Evolutionary conservation across 1,284 basidiomycete genomes (phyloP).

Genomic region (Cryptococcus sp.): DNA sequence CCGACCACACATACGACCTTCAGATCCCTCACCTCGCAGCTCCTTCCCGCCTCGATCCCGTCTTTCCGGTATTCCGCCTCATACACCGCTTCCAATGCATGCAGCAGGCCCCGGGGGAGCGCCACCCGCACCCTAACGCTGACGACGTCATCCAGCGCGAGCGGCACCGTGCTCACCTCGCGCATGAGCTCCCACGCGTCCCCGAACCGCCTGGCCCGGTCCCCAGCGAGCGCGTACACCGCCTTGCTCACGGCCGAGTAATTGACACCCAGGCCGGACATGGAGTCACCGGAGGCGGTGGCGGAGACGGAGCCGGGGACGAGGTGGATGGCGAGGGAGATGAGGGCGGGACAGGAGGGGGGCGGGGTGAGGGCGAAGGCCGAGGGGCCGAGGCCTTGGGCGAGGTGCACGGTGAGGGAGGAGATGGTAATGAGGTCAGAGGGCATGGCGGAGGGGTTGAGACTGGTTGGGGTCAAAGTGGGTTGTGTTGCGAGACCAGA

Average conservation of each 20-base stretch:
- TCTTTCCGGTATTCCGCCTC: constrained; percentile 2
- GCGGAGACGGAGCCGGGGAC: constrained; percentile 28
- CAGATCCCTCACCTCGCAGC: constrained; percentile 54
- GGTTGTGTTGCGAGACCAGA: too few relatives aligned
- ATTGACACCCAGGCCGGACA: constrained; percentile 46
- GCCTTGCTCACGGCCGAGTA: constrained; percentile 46
- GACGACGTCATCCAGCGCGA: constrained; percentile 26
- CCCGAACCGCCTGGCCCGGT: constrained; percentile 9
- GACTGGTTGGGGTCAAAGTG: too few relatives aligned
- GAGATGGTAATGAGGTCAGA: constrained; percentile 39
- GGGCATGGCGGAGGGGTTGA: constrained; percentile 4
- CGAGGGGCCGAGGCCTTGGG: constrained; percentile 43
- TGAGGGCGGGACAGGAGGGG: constrained; percentile 35
- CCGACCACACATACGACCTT: constrained; percentile 64
- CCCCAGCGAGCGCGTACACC: constrained; percentile 26
- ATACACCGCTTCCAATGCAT: constrained; percentile 29
- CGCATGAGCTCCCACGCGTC: constrained; percentile 28
- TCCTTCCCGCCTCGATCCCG: constrained; percentile 3
- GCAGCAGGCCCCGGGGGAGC: constrained; percentile 37
- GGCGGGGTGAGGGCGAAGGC: constrained; percentile 42
- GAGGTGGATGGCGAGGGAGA: constrained; percentile 38
- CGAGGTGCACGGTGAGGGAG: constrained; percentile 41
- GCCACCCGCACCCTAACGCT: constrained; percentile 20
- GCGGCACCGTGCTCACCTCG: constrained; percentile 18
- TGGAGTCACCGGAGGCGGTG: constrained; percentile 36